Evolutionary conservation across 306 rosid species (phyloP).

Genomic region (Prunus armeniaca): DNA sequence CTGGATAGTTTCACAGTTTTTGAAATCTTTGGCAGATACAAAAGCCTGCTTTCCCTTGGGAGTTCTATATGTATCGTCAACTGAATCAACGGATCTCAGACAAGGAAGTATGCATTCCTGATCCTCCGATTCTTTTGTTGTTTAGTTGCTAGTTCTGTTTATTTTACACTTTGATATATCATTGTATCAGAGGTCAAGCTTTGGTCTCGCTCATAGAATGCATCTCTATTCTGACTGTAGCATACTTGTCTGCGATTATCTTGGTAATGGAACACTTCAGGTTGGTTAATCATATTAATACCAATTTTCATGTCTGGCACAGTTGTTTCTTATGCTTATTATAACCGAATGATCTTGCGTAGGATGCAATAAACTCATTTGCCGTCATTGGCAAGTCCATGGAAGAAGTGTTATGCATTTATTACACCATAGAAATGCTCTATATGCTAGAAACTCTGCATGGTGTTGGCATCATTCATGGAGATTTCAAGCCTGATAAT

Average conservation of each 20-base stretch:
- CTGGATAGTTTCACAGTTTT: constrained; percentile 17
- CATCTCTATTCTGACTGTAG: constrained; percentile 81
- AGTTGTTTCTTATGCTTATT: constrained; percentile 20
- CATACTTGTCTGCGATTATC: constrained; percentile 70
- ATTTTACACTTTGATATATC: constrained; percentile 28
- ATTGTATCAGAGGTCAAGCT: constrained; percentile 73
- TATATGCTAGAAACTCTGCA: constrained; percentile 78
- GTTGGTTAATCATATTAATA: constrained; percentile 35
- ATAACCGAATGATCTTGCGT: constrained; percentile 29
- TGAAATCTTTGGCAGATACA: constrained; percentile 56
- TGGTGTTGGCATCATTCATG: constrained; percentile 78
- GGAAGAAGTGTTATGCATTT: constrained; percentile 88
- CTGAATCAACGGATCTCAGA: constrained; percentile 68
- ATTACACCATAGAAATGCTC: constrained; percentile 88
- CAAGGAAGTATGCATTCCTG: constrained; percentile 46
- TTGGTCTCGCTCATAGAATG: constrained; percentile 71
- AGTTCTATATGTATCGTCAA: constrained; percentile 88
- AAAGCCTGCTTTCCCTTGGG: constrained; percentile 93
- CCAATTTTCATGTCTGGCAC: constrained; percentile 8
- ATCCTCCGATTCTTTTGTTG: constrained; percentile 13
- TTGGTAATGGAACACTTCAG: constrained; percentile 91
- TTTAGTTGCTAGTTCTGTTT: constrained; percentile 17
- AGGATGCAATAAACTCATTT: constrained; percentile 88
- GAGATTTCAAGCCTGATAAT: constrained; percentile 99
- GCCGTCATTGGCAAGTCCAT: constrained; percentile 62